Percentiles rank a stretch among this genome's conserved stretches.
These are phyloP conservation scores for Erigeron philadelphicus DNA, from an alignment of 140 eudicot species.

Conservation along the genomic window DNA sequence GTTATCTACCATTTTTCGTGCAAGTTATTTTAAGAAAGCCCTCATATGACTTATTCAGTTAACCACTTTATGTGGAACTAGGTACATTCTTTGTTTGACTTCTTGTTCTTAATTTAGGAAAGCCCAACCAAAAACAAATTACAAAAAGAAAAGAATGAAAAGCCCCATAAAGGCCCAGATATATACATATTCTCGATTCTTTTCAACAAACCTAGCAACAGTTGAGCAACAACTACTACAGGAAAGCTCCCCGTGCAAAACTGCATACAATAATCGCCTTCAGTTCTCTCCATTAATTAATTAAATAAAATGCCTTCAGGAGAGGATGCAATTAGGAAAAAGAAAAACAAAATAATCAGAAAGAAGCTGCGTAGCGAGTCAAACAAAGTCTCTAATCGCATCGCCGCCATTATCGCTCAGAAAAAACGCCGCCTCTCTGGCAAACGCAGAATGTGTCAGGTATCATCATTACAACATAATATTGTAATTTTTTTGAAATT, in stretches of 20 bases:
- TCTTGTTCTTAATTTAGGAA: too few species aligned
- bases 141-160: too few species aligned
- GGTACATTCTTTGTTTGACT: too few species aligned
- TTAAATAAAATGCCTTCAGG: conserved; percentile 34
- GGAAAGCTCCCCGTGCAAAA: neutral
- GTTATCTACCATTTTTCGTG: too few species aligned
- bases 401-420: conserved; percentile 79
- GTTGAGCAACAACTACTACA: neutral
- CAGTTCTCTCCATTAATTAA: neutral
- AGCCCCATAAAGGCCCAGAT: too few species aligned
- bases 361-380: conserved; percentile 51
- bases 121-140: too few species aligned
- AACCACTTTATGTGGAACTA: too few species aligned
- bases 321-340: conserved; percentile 35
- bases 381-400: conserved; percentile 49
- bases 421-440: conserved; percentile 82
- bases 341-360: conserved; percentile 46
- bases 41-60: too few species aligned
- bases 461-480: neutral
- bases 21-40: too few species aligned
- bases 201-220: too few species aligned
- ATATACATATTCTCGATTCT: too few species aligned
- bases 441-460: conserved; percentile 86
- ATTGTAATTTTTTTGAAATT: neutral
- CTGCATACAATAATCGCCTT: neutral